These are phyloP conservation scores for Aspergillus carbonarius DNA, from an alignment of 2,329 filamentous ascomycete genomes.

Conservation along the genomic window DNA sequence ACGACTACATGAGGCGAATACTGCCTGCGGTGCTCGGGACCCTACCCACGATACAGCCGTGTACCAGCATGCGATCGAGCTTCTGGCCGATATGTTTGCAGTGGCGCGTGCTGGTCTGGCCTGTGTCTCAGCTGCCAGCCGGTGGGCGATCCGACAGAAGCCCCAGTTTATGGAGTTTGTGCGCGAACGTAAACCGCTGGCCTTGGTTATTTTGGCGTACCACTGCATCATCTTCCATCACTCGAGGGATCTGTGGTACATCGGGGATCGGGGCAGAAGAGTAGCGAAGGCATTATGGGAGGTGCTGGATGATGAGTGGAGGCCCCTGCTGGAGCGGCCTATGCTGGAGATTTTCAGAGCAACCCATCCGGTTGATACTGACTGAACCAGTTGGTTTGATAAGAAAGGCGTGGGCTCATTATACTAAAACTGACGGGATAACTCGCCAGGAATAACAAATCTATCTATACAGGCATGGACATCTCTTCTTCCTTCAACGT, in stretches of 20 bases:
- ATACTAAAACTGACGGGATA: neutral
- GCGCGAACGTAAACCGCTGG: constrained; percentile 37
- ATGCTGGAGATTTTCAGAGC: constrained; percentile 33
- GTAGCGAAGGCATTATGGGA: constrained; percentile 62
- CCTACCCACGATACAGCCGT: constrained; percentile 24
- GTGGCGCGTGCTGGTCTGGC: constrained; percentile 46
- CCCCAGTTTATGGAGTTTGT: constrained; percentile 38
- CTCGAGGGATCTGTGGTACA: constrained; percentile 63
- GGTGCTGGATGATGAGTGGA: constrained; percentile 32
- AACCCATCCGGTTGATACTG: constrained; percentile 12
- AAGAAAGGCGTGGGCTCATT: neutral
- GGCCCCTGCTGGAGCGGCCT: constrained; percentile 29
- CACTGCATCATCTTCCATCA: constrained; percentile 60
- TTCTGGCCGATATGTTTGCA: constrained; percentile 28
- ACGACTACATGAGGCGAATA: constrained; percentile 29
- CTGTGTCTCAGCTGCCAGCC: constrained; percentile 47
- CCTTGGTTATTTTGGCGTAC: constrained; percentile 61
- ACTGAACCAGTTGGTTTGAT: neutral
- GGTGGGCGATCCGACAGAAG: constrained; percentile 39
- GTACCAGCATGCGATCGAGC: constrained; percentile 27
- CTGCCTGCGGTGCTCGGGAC: constrained; percentile 20
- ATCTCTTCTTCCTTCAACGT: constrained; percentile 19
- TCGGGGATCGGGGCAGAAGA: constrained; percentile 63
- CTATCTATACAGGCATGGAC: constrained; percentile 11
- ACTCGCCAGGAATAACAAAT: neutral